Evolutionary conservation across 345 rosid species (phyloP), one percentile per base, ranked within the genome.

Genomic region (Crucihimalaya himalaica): DNA sequence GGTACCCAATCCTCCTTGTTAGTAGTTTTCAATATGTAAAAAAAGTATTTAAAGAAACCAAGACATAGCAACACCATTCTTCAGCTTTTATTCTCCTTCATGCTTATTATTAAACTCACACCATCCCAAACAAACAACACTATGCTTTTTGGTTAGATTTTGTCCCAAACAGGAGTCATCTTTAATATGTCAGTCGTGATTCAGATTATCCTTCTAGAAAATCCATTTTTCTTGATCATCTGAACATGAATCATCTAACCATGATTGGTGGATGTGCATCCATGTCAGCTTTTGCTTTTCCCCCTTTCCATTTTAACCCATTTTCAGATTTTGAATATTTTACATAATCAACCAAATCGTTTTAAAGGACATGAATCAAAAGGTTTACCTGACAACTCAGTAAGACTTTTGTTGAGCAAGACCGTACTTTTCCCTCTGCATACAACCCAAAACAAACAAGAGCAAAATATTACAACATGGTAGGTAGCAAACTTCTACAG

Each of bases 211-310:
- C 46, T 48, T 50, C 57, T 61, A 73, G 73, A 74, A 74, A 50
- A 67, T 40, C 68, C 78, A 74, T 67, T 59, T 67, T 2, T 74
- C 73, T 67, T 59, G 55, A 67, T 76, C 79, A 68, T 53, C 74
- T 32, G 71, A 63, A 70, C 2, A 46, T 1, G 75, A 69, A 25
- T 47, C 66, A 76, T 27, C 71, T 70, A 63, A 46, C 80, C 80
- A 76, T 34, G 75, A 25, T 63, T 76, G 80, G 42, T 69, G 70
- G 58, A 69, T 76, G 71, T 76, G 80, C 70, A 76, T 63, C 80
- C 80, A 76, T 20, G 51, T 69, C 45, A 37, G 60, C 65, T 20
- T 70, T 54, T 76, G 50, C 75, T 76, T 63, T 14, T 70, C 70
- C 75, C 55, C 80, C 75, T 68, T 52, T 34, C 23, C 64, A 62